Base-by-base conservation (phyloP, 352 stramenopile genomes). In the Phytophthora colocasiae region DNA sequence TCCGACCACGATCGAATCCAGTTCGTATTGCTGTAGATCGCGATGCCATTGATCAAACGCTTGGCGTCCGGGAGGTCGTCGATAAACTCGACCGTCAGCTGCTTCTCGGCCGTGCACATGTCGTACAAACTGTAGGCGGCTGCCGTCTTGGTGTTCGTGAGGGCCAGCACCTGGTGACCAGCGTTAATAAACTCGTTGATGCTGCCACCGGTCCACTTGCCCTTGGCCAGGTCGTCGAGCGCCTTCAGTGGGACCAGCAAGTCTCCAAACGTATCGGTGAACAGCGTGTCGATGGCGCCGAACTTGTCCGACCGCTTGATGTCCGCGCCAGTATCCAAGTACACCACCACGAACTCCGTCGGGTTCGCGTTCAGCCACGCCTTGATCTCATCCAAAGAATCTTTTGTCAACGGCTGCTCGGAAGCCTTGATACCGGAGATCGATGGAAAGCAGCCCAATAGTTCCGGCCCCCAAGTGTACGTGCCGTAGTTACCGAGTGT, bases 401-500 rank as follows among this genome's bases (percentile, higher is more conserved):
- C 47, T 17, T 66, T 72, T 3, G 72, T 79, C 38, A 67, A 67
- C 0, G 67, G 51, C 44, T 90, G 79, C 32, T 92, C 76, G 6
- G 77, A 73, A 19, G 75, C 71, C 29, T 75, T 72, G 38, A 92
- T 90, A n/a, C 81, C 78, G 4, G 78, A 88, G 27, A 88, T 60
- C 2, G 80, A 89, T 17, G 81, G 84, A 43, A 87, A 84, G 58
- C 83, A 92, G 24, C 83, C 83, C 17, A 92, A 59, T 2, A 88
- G 55, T 1, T 90, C 72, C 1, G 78, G 38, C 3, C 63, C 69
- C 76, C 81, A 92, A 17, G 66, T 69, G 19, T 84, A 68, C 2
- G 41, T 73, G 43, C 77, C 78, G 46, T 80, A 88, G 9, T 75
- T 76, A 36, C 49, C 65, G 1, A 92, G 63, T 29, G 81, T 71